A percentile compares a stretch with the other conserved stretches of the same genome.
These are phyloP conservation scores for Puccinia hordei DNA, from an alignment of 1,284 basidiomycete genomes.

Conservation along the genomic window DNA sequence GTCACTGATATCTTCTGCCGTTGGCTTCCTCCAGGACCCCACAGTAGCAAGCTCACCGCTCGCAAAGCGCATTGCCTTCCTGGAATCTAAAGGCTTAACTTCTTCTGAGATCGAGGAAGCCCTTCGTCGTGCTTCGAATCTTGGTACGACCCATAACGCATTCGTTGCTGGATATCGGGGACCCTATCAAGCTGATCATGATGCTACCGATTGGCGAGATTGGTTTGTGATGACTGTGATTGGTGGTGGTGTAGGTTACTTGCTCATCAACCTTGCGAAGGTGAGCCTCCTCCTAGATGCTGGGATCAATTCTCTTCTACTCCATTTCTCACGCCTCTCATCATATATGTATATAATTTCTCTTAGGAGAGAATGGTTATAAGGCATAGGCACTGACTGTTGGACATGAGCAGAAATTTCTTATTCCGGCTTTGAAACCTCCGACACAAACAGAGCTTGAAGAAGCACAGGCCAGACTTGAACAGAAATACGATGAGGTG, in stretches of 20 bases:
- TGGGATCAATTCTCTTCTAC: neutral
- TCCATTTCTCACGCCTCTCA: neutral
- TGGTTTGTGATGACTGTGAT: slow-evolving; percentile 47
- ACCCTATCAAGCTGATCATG: slow-evolving; percentile 16
- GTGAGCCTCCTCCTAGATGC: slow-evolving; percentile 1
- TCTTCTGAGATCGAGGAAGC: slow-evolving; percentile 33
- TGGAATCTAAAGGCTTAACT: slow-evolving; percentile 46
- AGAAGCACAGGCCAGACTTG: slow-evolving; percentile 37
- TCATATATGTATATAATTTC: neutral
- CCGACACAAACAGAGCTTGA: slow-evolving; percentile 45
- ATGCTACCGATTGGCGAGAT: slow-evolving; percentile 40
- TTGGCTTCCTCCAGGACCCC: slow-evolving; percentile 43
- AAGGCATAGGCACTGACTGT: neutral
- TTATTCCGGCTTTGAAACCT: slow-evolving; percentile 35
- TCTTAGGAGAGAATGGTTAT: neutral
- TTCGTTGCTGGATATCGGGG: slow-evolving; percentile 22
- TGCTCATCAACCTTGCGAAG: slow-evolving; percentile 33
- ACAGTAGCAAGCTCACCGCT: slow-evolving; percentile 29
- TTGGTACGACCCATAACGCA: slow-evolving; percentile 1
- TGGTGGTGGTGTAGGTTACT: slow-evolving; percentile 42
- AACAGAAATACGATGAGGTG: slow-evolving; percentile 41
- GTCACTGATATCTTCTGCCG: slow-evolving; percentile 30
- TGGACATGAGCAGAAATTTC: slow-evolving; percentile 23
- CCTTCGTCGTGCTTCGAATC: slow-evolving; percentile 28
- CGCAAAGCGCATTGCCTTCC: slow-evolving; percentile 39